Evolutionary conservation across 495 filamentous ascomycete genomes (phyloP), one percentile per base, ranked within the genome.

Genomic region (Daldinia vernicosa): DNA sequence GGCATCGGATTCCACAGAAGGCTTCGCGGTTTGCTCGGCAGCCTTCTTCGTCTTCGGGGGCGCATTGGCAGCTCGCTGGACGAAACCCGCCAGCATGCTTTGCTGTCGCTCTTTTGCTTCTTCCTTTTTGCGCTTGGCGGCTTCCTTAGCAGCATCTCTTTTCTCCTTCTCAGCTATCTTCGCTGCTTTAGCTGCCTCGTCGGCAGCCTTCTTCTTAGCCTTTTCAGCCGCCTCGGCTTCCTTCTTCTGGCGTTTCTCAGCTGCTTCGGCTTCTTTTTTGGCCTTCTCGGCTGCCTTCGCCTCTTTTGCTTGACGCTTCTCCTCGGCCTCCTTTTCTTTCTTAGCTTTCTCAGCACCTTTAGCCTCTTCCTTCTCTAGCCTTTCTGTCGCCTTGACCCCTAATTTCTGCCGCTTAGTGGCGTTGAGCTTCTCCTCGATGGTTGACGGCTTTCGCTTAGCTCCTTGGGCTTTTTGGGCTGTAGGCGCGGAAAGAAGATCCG

Each of bases 101-200:
- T 75, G 83, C 75, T 88, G 90, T 67, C 90, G 91, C 56, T 89
- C 87, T 57, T 91, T 86, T 65, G 87, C 87, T 78, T 91, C 84
- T 58, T 87, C 81, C 45, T 87, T 83, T 69, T 85, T 84, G 39
- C 77, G 63, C 63, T 60, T 71, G 70, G 77, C 76, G 47, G 75
- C 70, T 63, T 75, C 79, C 32, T 79, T 77, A 60, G 77, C 71
- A 59, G 83, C 74, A 74, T 76, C 54, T 74, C 77, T 77, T 57
- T 75, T 69, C 63, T 75, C 79, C 37, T 80, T 77, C 62, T 77
- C 71, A 58, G 83, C 74, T 72, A 75, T 35, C 75, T 78, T 67
- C 63, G 80, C 75, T 39, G 67, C 78, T 47, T 81, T 80, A 37
- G 77, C 77, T 40, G 80, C 83, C 30, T 83, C 83, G 60, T 80